These are phyloP conservation scores for Yamadazyma laniorum DNA, from an alignment of 805 yeast genomes.

Conservation along the genomic window DNA sequence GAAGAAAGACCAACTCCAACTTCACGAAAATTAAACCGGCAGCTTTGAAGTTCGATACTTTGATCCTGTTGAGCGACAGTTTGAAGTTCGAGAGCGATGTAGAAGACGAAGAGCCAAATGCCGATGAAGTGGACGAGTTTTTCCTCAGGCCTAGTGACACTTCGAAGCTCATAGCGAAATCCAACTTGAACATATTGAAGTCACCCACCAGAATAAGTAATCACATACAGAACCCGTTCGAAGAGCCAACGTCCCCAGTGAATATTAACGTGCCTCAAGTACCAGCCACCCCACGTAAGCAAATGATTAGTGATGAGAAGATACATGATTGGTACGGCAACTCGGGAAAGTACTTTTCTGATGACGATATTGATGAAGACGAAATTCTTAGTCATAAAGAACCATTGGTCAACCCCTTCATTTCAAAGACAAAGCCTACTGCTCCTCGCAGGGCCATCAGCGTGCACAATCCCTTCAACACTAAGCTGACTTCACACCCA, in stretches of 20 bases:
- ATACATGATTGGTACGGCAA: constrained; percentile 39
- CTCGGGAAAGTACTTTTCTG: constrained; percentile 27
- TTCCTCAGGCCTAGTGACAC: constrained; percentile 4
- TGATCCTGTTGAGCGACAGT: constrained; percentile 20
- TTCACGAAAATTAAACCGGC: constrained; percentile 10
- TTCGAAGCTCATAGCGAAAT: constrained; percentile 5
- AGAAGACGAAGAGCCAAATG: constrained; percentile 2
- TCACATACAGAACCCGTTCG: background rate
- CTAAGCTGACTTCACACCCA: no score
- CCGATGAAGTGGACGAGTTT: constrained; percentile 19
- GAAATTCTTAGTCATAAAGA: constrained; percentile 3
- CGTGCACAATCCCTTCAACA: background rate
- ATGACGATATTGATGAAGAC: constrained; percentile 27
- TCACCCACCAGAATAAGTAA: constrained; percentile 4
- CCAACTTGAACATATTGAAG: constrained; percentile 5
- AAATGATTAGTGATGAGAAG: constrained; percentile 31
- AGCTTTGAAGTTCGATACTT: constrained; percentile 19
- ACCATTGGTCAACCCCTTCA: constrained; percentile 24
- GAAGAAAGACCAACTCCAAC: constrained; percentile 21
- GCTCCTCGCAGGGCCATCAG: background rate
- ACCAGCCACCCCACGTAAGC: constrained; percentile 30
- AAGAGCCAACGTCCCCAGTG: background rate
- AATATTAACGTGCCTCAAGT: background rate
- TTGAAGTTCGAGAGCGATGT: constrained; percentile 29
- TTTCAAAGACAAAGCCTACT: constrained; percentile 4